Evolutionary conservation across 2,329 filamentous ascomycete species (phyloP), one percentile per base, ranked within the genome.

Genomic region (Aphanoascus verrucosus): DNA sequence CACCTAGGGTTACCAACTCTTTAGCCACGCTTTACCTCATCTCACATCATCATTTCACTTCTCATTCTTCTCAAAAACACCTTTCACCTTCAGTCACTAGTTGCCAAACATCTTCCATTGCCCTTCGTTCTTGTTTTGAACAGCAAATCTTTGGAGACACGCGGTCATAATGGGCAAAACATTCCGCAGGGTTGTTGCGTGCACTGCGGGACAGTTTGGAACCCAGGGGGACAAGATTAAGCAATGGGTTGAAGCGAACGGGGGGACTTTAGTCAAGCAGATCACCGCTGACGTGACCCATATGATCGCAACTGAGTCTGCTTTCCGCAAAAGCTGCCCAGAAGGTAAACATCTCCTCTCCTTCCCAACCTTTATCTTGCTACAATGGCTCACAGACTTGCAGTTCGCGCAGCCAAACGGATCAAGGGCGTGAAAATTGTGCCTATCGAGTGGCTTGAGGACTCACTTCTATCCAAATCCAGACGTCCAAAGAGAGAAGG

Each of bases 231-330:
- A 77, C 1, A 78, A 85, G 41, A 75, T 93, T 35, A 74, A 74
- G 35, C 71, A 72, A 38, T 94, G 87, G 86, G 75, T 87, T 8
- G 70, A 72, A 3, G 63, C 72, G 3, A 80, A 85, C 55, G 81
- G 80, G 5, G 88, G 85, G 1, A 66, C 54, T 1, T 84, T 82
- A 63, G 68, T 71, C 0, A 64, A 71, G 1, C 69, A 73, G 0
- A 68, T 88, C 15, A 73, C 73, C 23, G 64, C 73, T 0, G 61
- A 71, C 0, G 79, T 84, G 8, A 94, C 88, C 0, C 88, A 94
- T 67, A 70, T 95, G 0, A 75, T 95, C 19, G 79, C 81, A 52
- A 81, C 80, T 0, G 72, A 77, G 48, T 75, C 81, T 34, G 78
- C 83, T 14, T 89, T 81, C 66, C 75, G 77, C 57, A 67, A 73